phyloP scores from a whole-genome alignment of 768 basidiomycete genomes.

The Calocybe gangraenosa region DNA sequence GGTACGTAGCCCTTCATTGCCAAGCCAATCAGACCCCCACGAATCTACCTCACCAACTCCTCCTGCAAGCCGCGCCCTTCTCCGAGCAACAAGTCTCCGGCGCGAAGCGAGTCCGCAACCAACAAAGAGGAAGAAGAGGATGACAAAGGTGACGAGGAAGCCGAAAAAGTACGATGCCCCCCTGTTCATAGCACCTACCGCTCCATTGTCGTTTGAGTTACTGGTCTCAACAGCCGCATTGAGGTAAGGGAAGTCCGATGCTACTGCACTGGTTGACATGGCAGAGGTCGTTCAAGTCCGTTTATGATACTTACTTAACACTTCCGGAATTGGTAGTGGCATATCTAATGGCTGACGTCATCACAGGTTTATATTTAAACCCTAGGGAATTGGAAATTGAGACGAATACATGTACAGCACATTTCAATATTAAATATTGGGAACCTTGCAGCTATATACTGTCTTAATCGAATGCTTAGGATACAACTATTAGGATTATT shows the following conservation, averaged over 20 bases:
- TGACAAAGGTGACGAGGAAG: conserved; percentile 46
- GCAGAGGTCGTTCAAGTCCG: not conserved
- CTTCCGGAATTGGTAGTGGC: too few relatives aligned
- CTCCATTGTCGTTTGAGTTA: conserved; percentile 1
- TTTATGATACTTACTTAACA: too few relatives aligned
- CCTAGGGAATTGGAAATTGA: too few relatives aligned
- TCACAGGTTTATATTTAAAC: too few relatives aligned
- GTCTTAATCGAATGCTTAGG: too few relatives aligned
- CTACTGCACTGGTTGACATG: not conserved
- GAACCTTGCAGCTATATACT: too few relatives aligned
- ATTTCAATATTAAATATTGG: too few relatives aligned
- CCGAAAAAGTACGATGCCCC: conserved; percentile 48
- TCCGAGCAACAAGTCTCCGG: conserved; percentile 28
- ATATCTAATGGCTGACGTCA: too few relatives aligned
- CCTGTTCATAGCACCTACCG: conserved; percentile 15
- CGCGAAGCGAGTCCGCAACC: conserved; percentile 48
- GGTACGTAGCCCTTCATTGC: conserved; percentile 1
- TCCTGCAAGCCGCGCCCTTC: conserved; percentile 13
- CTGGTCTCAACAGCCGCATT: conserved; percentile 3
- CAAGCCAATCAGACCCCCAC: conserved; percentile 13
- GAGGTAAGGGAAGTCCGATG: not conserved
- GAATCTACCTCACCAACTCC: conserved; percentile 15
- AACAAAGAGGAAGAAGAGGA: conserved; percentile 46
- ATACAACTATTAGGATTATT: too few relatives aligned
- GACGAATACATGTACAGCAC: too few relatives aligned